Evolutionary conservation across 2,329 filamentous ascomycete species (phyloP).

Genomic region (Graphiopsis chlorocephala): DNA sequence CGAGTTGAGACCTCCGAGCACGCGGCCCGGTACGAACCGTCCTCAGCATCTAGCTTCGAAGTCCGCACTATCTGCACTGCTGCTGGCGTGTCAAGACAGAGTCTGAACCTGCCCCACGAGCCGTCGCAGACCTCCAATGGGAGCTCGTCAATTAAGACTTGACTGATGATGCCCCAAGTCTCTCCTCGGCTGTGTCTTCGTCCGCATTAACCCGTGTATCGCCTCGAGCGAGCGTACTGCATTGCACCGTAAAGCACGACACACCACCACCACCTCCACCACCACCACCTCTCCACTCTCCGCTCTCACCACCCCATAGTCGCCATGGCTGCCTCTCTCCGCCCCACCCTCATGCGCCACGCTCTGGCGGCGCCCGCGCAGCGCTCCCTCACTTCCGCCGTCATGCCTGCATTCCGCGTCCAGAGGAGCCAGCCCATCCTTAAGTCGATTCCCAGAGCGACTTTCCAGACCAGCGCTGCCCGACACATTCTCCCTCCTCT

Average conservation of each 20-base stretch:
- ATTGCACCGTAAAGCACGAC: not conserved
- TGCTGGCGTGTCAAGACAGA: too few relatives aligned
- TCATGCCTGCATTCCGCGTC: slow-evolving; percentile 35
- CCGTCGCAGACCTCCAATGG: too few relatives aligned
- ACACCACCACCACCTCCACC: not conserved
- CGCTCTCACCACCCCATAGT: slow-evolving; percentile 22
- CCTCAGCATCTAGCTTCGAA: too few relatives aligned
- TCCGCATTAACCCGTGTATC: not conserved
- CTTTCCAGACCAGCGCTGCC: slow-evolving; percentile 82
- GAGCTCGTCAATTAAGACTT: not conserved
- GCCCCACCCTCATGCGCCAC: slow-evolving; percentile 50
- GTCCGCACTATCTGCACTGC: too few relatives aligned
- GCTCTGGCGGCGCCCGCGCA: slow-evolving; percentile 39
- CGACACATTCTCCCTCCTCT: slow-evolving; percentile 76
- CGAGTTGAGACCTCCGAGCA: not conserved
- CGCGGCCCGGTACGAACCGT: not conserved
- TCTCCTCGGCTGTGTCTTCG: not conserved
- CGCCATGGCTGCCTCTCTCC: slow-evolving; percentile 54
- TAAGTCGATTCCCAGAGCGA: slow-evolving; percentile 55
- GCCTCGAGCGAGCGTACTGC: not conserved
- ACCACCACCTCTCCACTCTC: not conserved
- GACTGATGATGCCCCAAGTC: not conserved
- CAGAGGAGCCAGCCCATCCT: slow-evolving; percentile 37
- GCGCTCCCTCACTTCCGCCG: slow-evolving; percentile 37
- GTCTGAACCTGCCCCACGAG: too few relatives aligned